Base-by-base conservation (phyloP, 306 rosid species). In the Cucurbita argyrosperma region DNA sequence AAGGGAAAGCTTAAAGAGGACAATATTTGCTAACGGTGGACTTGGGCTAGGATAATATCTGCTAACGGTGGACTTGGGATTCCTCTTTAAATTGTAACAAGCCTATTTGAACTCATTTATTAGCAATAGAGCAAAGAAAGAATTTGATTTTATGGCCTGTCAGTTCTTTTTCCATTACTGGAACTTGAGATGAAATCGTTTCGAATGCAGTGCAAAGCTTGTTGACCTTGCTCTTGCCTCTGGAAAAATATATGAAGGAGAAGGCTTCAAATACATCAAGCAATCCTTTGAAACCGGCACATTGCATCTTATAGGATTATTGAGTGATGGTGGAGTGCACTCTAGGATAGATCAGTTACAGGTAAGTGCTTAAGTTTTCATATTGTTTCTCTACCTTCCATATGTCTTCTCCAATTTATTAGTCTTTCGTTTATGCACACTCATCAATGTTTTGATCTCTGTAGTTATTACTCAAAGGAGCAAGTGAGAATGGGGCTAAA, bases 281-380 rank as follows among this genome's bases (percentile, higher is more conserved):
- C 90, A 88, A 83, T 76, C 77, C 56, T 90, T 93, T 52, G 86
- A 72, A 45, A 87, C 70, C 4, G 85, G 88, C 67, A 92, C 96
- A 8, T 84, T 92, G 84, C 98, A 92, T 92, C 96, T 92, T 66
- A 88, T 92, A 75, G 98, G 98, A 53, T 78, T 92, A 35, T 68
- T 90, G 80, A 92, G 96, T 77, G 96, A 92, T 55, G 98, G 98
- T 49, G 98, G 98, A 71, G 98, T 92, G 61, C 96, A 92, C 79
- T 92, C 96, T 35, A 73, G 96, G 76, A 87, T 92, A 43, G 96
- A 92, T 79, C 96, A 93, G 79, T 50, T 93, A 75, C 90, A 76
- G 87, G 90, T 84, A 30, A 12, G 83, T 61, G 46, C 57, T 49
- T 11, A 7, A 10, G 47, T 64, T 56, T 16, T 15, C 46, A 67